These are phyloP conservation scores for Trichoderma citrinoviride DNA, from an alignment of 2,329 filamentous ascomycete species.

Conservation along the genomic window DNA sequence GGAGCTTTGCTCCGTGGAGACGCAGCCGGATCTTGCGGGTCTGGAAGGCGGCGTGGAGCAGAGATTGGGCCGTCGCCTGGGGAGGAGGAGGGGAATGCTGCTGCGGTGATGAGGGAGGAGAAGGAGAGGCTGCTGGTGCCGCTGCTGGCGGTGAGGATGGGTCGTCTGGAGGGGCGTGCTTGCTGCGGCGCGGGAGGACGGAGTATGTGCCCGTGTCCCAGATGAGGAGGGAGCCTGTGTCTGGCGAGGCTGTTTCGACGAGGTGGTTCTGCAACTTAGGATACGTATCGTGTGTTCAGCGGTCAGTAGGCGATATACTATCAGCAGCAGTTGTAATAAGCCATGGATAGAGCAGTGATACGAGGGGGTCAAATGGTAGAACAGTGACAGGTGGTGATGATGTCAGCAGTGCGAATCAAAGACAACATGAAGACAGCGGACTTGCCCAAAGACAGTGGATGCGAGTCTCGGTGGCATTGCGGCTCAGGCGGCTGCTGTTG, in stretches of 20 bases:
- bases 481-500: conserved; percentile 51
- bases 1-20: conserved; percentile 54
- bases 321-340: neutral
- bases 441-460: conserved; percentile 59
- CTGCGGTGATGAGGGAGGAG: neutral
- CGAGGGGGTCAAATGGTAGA: too few species aligned
- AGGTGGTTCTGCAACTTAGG: conserved; percentile 52
- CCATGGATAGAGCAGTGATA: neutral
- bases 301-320: neutral
- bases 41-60: conserved; percentile 51
- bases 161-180: conserved; percentile 33
- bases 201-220: conserved; percentile 62
- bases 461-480: conserved; percentile 61
- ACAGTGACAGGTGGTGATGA: too few species aligned
- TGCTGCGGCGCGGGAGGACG: conserved; percentile 45
- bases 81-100: conserved; percentile 24
- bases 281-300: neutral
- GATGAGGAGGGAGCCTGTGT: conserved; percentile 58
- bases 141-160: conserved; percentile 34
- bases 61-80: conserved; percentile 41
- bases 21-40: conserved; percentile 56
- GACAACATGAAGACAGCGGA: neutral
- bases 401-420: too few species aligned
- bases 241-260: conserved; percentile 53
- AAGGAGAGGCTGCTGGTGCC: conserved; percentile 23